Base-by-base conservation (phyloP, 2,329 filamentous ascomycete genomes). In the Aspergillus brasiliensis region DNA sequence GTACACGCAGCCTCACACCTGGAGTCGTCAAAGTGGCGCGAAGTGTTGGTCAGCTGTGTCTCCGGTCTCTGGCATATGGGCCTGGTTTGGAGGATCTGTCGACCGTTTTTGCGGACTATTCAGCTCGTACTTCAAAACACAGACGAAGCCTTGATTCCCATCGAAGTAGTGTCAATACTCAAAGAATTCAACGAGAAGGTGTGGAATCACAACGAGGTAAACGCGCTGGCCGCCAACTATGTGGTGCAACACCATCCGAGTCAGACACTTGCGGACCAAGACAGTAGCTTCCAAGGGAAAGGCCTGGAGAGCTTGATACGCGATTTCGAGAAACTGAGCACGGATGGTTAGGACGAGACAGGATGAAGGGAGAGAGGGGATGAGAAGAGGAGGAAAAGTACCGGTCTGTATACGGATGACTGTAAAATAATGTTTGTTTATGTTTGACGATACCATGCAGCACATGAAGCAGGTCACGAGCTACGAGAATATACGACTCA, bases 401-500 rank as follows among this genome's bases (percentile, higher is more conserved):
- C 23, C 23, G n/a, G 46, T 44, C 40, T 44, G 40, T 44, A 44
- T 21, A 44, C 40, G 40, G 11, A 44, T 21, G 40, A 44, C 40
- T 44, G 40, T 44, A 44, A 42, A 44, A 25, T 52, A 25, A 15
- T 51, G 49, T 53, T 54, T 44, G 37, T 44, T 34, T 27, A n/a
- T 31, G 38, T 37, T 34, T 34, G 31, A 34, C 10, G 31, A 34
- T 27, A 19, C 34, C 37, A 51, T 54, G 51, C 37, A n/a, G 11
- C 8, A 42, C 51, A 42, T 31, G 51, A 25, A 10, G 51, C 31
- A 27, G 23, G 49, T 25, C 28, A 51, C 27, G 51, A 42, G 51
- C 51, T 21, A 54, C 31, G 51, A 54, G 51, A 54, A 54, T 54
- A 54, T 25, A 44, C 51, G 51, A 42, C 51, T 54, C 51, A 42